phyloP scores from a whole-genome alignment of 164 flowering plant genomes.

The Vitis rupestris region DNA sequence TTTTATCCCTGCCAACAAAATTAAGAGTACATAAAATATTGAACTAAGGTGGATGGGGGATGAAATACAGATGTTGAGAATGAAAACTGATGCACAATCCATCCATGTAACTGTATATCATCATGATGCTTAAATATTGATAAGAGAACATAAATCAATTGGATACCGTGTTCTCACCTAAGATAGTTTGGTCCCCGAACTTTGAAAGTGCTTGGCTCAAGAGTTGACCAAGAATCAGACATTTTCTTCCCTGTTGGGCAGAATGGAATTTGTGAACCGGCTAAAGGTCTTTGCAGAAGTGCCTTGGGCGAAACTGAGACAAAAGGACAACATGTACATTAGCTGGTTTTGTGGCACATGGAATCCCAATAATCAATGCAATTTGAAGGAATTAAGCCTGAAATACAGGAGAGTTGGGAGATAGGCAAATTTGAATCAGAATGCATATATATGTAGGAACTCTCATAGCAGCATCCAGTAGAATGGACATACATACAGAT shows the following conservation, averaged over 20 bases:
- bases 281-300: conserved; percentile 41
- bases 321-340: conserved; percentile 10
- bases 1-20: conserved; percentile 51
- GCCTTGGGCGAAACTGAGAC: conserved; percentile 44
- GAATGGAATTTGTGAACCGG: conserved; percentile 46
- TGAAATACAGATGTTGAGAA: neutral
- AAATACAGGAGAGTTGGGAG: neutral
- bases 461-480: too few relatives aligned
- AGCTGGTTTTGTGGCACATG: neutral
- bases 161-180: conserved; percentile 30
- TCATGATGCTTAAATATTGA: neutral
- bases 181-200: conserved; percentile 46
- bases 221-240: conserved; percentile 45
- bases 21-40: neutral
- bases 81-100: neutral
- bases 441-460: too few relatives aligned
- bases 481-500: too few relatives aligned
- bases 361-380: neutral
- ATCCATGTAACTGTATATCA: neutral
- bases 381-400: too few relatives aligned
- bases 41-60: neutral
- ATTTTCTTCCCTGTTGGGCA: conserved; percentile 48
- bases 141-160: neutral
- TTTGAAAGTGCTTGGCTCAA: conserved; percentile 45
- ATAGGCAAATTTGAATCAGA: too few relatives aligned